Conservation (phyloP, 2,329 filamentous ascomycete genomes). For the Xylariaceae sp. region DNA sequence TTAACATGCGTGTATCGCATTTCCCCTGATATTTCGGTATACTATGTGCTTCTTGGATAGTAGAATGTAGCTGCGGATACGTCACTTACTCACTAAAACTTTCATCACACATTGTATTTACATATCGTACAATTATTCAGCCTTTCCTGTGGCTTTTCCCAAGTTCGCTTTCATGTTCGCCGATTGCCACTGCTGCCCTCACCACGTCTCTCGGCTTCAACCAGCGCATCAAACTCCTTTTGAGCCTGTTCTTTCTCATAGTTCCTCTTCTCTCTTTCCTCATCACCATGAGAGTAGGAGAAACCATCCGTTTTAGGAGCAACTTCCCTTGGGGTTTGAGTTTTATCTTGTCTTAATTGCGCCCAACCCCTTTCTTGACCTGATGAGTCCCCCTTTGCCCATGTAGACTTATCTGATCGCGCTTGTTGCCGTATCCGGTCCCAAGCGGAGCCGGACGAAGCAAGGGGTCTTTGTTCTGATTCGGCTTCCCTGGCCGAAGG, state of each 20-base stretch:
- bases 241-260: constrained; percentile 54
- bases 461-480: constrained; percentile 24
- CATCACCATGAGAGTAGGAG: constrained; percentile 45
- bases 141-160: background rate
- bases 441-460: constrained; percentile 48
- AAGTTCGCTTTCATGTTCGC: constrained; percentile 9
- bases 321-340: constrained; percentile 26
- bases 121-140: constrained; percentile 11
- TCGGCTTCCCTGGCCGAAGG: constrained; percentile 36
- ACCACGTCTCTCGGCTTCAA: constrained; percentile 51
- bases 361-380: constrained; percentile 38
- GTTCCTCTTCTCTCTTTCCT: constrained; percentile 45
- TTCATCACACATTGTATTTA: background rate
- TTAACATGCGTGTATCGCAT: background rate
- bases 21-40: constrained; percentile 8
- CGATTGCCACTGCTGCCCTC: constrained; percentile 15
- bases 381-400: constrained; percentile 37
- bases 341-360: constrained; percentile 35
- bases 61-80: background rate
- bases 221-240: constrained; percentile 55
- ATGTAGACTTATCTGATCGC: constrained; percentile 25
- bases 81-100: constrained; percentile 1
- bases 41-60: background rate
- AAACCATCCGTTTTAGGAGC: constrained; percentile 39
- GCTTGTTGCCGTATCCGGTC: constrained; percentile 51